These are phyloP conservation scores for Pachysandra terminalis DNA, from an alignment of 164 flowering plant species.

Conservation along the genomic window DNA sequence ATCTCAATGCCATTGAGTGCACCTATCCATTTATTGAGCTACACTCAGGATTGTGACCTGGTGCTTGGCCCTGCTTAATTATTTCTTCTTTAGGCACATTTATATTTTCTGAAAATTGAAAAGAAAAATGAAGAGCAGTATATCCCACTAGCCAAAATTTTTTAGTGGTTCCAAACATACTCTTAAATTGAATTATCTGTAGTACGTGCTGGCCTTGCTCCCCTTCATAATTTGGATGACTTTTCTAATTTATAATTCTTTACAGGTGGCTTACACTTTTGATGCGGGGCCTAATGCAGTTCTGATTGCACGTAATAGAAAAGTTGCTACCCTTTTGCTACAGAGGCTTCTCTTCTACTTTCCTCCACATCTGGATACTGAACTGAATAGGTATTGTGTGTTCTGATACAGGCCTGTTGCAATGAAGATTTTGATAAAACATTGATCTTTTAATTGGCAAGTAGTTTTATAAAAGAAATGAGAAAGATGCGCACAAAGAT, in stretches of 20 bases:
- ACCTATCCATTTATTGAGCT: too few species aligned
- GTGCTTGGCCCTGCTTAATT: neutral
- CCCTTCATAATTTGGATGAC: neutral
- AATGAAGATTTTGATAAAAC: neutral
- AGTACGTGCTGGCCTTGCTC: neutral
- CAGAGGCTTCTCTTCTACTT: slow-evolving; percentile 60
- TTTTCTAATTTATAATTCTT: slow-evolving; percentile 7
- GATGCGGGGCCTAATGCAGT: slow-evolving; percentile 99
- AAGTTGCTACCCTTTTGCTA: slow-evolving; percentile 52
- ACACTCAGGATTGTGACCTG: too few species aligned
- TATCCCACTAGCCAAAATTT: neutral
- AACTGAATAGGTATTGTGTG: slow-evolving; percentile 38
- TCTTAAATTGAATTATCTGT: neutral
- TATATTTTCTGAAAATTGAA: neutral
- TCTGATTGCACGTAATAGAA: slow-evolving; percentile 58
- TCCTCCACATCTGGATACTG: slow-evolving; percentile 54
- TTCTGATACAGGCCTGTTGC: neutral
- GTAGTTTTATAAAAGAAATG: too few species aligned
- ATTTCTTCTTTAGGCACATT: neutral
- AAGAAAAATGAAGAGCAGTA: neutral
- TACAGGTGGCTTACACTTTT: slow-evolving; percentile 96
- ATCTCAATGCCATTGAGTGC: too few species aligned
- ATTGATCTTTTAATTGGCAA: neutral
- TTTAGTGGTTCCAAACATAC: neutral
- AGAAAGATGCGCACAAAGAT: too few species aligned